phyloP scores from a whole-genome alignment of 768 basidiomycete genomes.

The Strobilomyces dryophilus region DNA sequence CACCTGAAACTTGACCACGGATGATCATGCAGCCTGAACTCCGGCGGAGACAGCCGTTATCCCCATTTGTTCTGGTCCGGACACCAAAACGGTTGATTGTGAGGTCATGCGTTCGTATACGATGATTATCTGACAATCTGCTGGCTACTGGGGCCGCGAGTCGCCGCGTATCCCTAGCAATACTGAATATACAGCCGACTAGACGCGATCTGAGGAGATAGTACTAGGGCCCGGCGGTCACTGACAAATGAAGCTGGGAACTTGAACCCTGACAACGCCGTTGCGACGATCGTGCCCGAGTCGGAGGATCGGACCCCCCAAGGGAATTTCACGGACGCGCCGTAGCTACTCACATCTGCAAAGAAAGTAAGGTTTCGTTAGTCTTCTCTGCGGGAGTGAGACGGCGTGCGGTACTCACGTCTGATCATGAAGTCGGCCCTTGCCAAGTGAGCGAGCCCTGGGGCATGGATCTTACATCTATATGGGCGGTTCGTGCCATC shows the following conservation, averaged over 20 bases:
- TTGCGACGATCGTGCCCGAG: too few species aligned
- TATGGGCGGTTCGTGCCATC: constrained; percentile 97
- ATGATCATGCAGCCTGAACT: background rate
- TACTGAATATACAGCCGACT: too few species aligned
- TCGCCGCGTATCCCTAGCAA: too few species aligned
- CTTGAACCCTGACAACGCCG: too few species aligned
- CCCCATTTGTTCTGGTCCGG: too few species aligned
- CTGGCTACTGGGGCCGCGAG: too few species aligned
- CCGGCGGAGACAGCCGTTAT: background rate
- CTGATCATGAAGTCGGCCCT: constrained; percentile 99
- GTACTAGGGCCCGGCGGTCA: too few species aligned
- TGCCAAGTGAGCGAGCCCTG: constrained; percentile 93
- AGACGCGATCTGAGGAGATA: too few species aligned
- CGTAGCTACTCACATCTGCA: constrained; percentile 33
- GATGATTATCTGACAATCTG: background rate
- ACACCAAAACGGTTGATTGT: background rate
- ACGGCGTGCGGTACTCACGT: constrained; percentile 46
- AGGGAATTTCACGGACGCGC: background rate
- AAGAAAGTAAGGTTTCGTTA: constrained; percentile 5
- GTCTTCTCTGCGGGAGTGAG: background rate
- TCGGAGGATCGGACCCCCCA: too few species aligned
- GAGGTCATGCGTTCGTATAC: too few species aligned
- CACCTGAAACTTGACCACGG: background rate
- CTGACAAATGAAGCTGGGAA: too few species aligned
- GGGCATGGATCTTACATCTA: constrained; percentile 94